Conservation (phyloP, 345 rosid genomes). For the Garcia nutans region DNA sequence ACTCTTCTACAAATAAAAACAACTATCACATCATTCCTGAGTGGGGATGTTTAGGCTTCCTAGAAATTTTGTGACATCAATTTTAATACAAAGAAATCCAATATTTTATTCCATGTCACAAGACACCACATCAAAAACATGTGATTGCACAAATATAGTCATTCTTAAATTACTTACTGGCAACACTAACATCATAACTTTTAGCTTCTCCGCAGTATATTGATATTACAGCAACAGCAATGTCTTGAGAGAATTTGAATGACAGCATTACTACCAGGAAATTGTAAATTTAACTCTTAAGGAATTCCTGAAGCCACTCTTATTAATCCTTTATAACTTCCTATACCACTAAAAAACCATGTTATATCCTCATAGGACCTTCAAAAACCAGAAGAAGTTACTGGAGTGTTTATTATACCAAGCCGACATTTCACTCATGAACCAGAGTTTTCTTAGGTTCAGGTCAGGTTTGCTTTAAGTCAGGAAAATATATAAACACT, state of each 20-base stretch:
- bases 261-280: neutral
- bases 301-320: neutral
- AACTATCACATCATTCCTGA: neutral
- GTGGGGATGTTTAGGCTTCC: neutral
- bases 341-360: neutral
- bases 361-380: neutral
- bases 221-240: neutral
- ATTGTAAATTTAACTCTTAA: neutral
- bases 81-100: neutral
- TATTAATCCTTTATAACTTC: neutral
- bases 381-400: neutral
- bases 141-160: neutral
- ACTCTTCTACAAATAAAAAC: neutral
- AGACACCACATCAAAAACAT: neutral
- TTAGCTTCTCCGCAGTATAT: neutral
- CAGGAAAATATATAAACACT: neutral
- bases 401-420: neutral
- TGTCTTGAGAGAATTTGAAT: neutral
- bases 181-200: neutral
- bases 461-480: neutral
- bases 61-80: neutral
- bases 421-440: neutral
- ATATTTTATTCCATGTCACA: neutral
- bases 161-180: neutral
- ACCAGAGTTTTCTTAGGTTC: neutral